Evolutionary conservation across 2,329 filamentous ascomycete species (phyloP).

Genomic region (Clonostachys rosea): DNA sequence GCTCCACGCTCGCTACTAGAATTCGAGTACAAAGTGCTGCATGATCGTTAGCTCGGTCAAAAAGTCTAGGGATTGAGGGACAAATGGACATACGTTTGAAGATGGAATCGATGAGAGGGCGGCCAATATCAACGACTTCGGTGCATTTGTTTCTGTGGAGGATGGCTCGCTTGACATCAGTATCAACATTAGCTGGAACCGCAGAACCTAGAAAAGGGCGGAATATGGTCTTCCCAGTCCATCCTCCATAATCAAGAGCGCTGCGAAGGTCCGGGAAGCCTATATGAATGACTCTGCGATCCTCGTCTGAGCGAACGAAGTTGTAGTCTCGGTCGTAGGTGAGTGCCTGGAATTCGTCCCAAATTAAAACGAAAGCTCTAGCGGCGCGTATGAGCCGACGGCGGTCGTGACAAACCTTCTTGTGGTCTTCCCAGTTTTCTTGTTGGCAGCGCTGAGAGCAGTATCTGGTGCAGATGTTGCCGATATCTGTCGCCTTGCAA

Average conservation of each 20-base stretch:
- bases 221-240: neutral
- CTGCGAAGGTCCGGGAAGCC: neutral
- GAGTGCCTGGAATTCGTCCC: neutral
- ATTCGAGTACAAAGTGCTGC: neutral
- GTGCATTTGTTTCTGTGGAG: neutral
- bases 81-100: neutral
- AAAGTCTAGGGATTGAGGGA: neutral
- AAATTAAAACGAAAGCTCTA: neutral
- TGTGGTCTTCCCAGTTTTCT: neutral
- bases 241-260: neutral
- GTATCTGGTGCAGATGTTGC: neutral
- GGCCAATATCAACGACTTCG: neutral
- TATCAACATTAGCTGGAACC: neutral
- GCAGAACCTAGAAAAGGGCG: neutral
- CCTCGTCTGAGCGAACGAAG: too few relatives aligned
- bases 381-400: neutral
- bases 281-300: neutral
- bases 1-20: neutral
- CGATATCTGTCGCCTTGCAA: neutral
- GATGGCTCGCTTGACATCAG: neutral
- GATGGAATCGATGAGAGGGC: neutral
- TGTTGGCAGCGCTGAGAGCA: neutral
- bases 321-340: neutral
- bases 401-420: neutral
- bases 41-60: neutral